Evolutionary conservation across 495 filamentous ascomycete species (phyloP).

Genomic region (Aspergillus leporis): DNA sequence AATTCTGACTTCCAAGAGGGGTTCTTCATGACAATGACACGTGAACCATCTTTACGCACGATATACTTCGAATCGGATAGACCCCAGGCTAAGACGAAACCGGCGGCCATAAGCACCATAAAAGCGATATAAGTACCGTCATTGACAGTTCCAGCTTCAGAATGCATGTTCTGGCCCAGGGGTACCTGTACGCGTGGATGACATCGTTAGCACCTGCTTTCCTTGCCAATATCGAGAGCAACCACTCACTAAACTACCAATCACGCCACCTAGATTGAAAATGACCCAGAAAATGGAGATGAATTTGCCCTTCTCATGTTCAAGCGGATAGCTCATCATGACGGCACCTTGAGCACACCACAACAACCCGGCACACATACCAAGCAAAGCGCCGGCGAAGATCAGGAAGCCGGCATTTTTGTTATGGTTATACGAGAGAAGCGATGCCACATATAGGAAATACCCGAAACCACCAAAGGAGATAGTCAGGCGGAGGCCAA

Average conservation of each 20-base stretch:
- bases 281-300: slow-evolving; percentile 94
- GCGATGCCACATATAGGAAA: slow-evolving; percentile 75
- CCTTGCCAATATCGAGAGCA: not conserved
- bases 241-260: slow-evolving; percentile 71
- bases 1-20: slow-evolving; percentile 81
- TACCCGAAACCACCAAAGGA: slow-evolving; percentile 85
- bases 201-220: not conserved
- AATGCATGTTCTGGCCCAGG: slow-evolving; percentile 77
- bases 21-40: slow-evolving; percentile 83
- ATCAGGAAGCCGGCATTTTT: slow-evolving; percentile 58
- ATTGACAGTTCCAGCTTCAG: slow-evolving; percentile 58
- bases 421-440: slow-evolving; percentile 81
- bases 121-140: slow-evolving; percentile 92
- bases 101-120: slow-evolving; percentile 79
- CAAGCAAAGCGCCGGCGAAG: slow-evolving; percentile 59
- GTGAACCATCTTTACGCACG: slow-evolving; percentile 78
- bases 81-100: slow-evolving; percentile 68
- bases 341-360: slow-evolving; percentile 94
- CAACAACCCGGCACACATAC: slow-evolving; percentile 79
- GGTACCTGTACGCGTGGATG: slow-evolving; percentile 54
- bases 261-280: slow-evolving; percentile 90
- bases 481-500: slow-evolving; percentile 73
- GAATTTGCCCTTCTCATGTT: slow-evolving; percentile 80
- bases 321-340: slow-evolving; percentile 92
- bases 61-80: slow-evolving; percentile 78